Conservation (phyloP, 345 rosid genomes). For the Citrus mangshanensis region DNA sequence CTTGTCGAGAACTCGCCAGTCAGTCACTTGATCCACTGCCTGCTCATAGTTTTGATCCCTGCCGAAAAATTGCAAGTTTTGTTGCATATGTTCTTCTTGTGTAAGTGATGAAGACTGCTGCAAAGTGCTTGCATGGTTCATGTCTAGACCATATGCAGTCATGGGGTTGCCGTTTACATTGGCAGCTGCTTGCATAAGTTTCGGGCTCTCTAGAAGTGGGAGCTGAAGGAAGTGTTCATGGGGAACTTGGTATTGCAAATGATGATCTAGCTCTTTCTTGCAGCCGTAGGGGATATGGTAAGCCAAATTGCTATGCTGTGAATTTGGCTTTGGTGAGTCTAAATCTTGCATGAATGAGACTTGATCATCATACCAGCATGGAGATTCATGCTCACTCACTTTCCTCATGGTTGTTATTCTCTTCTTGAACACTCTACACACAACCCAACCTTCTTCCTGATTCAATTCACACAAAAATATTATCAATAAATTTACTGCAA, state of each 20-base stretch:
- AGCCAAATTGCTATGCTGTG: slow-evolving; percentile 32
- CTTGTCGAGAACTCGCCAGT: slow-evolving; percentile 76
- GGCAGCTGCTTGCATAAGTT: slow-evolving; percentile 36
- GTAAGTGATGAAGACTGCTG: slow-evolving; percentile 32
- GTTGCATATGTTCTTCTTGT: slow-evolving; percentile 37
- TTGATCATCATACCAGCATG: slow-evolving; percentile 66
- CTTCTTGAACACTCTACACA: slow-evolving; percentile 95
- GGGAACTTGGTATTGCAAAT: slow-evolving; percentile 35
- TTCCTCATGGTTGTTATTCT: slow-evolving; percentile 47
- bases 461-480: slow-evolving; percentile 3
- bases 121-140: slow-evolving; percentile 36
- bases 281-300: slow-evolving; percentile 47
- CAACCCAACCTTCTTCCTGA: slow-evolving; percentile 97
- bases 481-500: background rate
- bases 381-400: slow-evolving; percentile 47
- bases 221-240: slow-evolving; percentile 63
- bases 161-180: slow-evolving; percentile 24
- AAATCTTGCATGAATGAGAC: slow-evolving; percentile 49
- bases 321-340: slow-evolving; percentile 49
- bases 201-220: slow-evolving; percentile 73
- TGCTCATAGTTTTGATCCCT: slow-evolving; percentile 21
- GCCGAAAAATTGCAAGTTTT: slow-evolving; percentile 18
- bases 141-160: slow-evolving; percentile 34
- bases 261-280: slow-evolving; percentile 52
- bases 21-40: slow-evolving; percentile 47